Conservation (phyloP, 768 basidiomycete genomes). For the Trichaptum fuscoviolaceum region DNA sequence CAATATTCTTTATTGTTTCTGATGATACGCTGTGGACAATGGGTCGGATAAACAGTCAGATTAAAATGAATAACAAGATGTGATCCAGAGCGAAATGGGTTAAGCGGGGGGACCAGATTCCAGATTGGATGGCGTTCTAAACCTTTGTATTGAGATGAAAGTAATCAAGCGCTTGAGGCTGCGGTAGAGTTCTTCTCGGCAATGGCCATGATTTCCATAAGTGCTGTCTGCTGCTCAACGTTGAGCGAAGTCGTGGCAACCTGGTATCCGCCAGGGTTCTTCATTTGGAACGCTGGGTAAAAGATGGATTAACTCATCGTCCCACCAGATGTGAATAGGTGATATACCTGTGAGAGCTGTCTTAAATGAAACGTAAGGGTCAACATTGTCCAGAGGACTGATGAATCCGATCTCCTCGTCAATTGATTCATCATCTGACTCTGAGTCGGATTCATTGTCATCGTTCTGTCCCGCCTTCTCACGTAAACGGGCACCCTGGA, state of each 20-base stretch:
- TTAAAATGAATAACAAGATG: not conserved
- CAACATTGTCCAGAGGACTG: slow-evolving; percentile 74
- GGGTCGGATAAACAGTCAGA: not conserved
- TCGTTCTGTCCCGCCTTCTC: slow-evolving; percentile 35
- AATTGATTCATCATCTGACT: slow-evolving; percentile 51
- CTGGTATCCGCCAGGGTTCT: slow-evolving; percentile 64
- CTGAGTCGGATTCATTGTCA: slow-evolving; percentile 28
- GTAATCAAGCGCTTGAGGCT: not conserved
- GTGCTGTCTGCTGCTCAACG: slow-evolving; percentile 70
- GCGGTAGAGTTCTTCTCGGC: slow-evolving; percentile 40
- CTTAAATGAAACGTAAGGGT: slow-evolving; percentile 77
- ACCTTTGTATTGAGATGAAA: not conserved
- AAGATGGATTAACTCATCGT: slow-evolving; percentile 8
- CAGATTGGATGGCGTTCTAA: not conserved
- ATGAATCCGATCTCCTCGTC: slow-evolving; percentile 84
- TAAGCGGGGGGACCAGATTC: not conserved
- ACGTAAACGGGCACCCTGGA: slow-evolving; percentile 67
- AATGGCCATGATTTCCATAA: slow-evolving; percentile 81
- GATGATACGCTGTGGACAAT: not conserved
- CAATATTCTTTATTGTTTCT: not conserved
- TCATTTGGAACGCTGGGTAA: slow-evolving; percentile 63
- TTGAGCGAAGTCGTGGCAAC: slow-evolving; percentile 64
- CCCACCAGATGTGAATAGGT: slow-evolving; percentile 7
- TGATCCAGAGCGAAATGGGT: not conserved
- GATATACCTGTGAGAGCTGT: slow-evolving; percentile 66